A percentile compares a stretch with the other conserved stretches of the same genome.
Evolutionary conservation across 108 stramenopile species (phyloP).

Genomic region (Fistulifera solaris): DNA sequence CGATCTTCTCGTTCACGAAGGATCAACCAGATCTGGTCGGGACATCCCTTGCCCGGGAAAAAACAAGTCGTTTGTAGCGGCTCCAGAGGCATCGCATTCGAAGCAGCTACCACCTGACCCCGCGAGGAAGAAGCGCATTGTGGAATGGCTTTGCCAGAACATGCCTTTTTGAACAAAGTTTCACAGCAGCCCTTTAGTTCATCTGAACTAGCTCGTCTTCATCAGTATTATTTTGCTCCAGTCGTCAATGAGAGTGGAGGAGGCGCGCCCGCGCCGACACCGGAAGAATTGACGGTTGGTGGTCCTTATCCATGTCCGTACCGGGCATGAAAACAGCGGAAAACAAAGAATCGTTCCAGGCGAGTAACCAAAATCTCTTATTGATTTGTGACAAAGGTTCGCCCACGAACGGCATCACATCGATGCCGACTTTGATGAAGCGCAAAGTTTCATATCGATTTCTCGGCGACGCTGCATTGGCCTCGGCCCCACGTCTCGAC

Average conservation of each 20-base stretch:
- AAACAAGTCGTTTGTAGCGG: conserved; percentile 32
- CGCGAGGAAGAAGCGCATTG: conserved; percentile 51
- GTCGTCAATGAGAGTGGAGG: conserved; percentile 60
- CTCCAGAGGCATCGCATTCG: conserved; percentile 21
- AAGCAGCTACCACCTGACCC: conserved; percentile 37
- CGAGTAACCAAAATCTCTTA: conserved; percentile 11
- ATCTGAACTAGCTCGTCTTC: conserved; percentile 59
- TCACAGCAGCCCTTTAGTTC: conserved; percentile 59
- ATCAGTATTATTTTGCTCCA: conserved; percentile 75
- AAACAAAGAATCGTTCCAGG: background rate
- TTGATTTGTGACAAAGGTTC: conserved; percentile 20
- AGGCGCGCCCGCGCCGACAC: background rate
- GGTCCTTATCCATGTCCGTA: conserved; percentile 16
- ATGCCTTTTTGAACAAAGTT: conserved; percentile 60
- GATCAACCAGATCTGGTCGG: no score
- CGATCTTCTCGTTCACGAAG: conserved; percentile 5
- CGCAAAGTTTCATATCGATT: conserved; percentile 72
- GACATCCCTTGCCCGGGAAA: background rate
- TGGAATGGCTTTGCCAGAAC: conserved; percentile 72
- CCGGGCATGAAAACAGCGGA: conserved; percentile 26
- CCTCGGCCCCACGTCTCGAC: conserved; percentile 1
- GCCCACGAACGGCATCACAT: conserved; percentile 6
- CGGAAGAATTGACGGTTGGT: background rate
- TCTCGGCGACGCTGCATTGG: conserved; percentile 42
- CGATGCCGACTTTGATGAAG: conserved; percentile 37